Conservation (phyloP, 129 eudicot genomes). For the Heracleum sosnowskyi region DNA sequence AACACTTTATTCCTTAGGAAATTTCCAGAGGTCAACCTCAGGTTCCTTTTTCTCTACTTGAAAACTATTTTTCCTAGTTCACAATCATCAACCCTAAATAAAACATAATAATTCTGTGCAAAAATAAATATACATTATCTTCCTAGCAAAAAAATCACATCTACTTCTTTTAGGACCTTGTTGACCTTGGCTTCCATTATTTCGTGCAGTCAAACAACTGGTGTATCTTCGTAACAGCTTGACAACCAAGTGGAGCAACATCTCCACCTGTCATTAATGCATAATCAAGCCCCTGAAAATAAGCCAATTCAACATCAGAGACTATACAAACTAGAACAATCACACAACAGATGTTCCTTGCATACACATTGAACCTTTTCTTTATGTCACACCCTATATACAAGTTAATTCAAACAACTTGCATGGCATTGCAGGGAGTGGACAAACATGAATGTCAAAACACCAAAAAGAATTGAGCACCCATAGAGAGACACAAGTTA, state of each 20-base stretch:
- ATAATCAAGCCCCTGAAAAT: constrained; percentile 90
- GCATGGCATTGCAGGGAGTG: not conserved
- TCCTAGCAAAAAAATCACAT: too few species aligned
- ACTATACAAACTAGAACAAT: not conserved
- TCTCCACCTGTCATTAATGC: constrained; percentile 99
- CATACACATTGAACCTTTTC: not conserved
- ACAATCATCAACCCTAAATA: too few species aligned
- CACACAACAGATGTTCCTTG: not conserved
- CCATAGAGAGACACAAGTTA: constrained; percentile 7
- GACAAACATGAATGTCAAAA: not conserved
- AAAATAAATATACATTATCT: too few species aligned
- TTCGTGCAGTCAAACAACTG: constrained; percentile 97
- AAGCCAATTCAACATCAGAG: constrained; percentile 13
- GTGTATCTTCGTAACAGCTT: constrained; percentile 96
- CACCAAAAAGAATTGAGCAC: not conserved
- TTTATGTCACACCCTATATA: not conserved
- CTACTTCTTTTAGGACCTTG: too few species aligned
- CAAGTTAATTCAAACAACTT: not conserved
- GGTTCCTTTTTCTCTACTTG: too few species aligned
- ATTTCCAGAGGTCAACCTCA: too few species aligned
- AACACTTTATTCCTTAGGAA: too few species aligned
- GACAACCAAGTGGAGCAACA: constrained; percentile 98
- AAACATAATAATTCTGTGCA: too few species aligned
- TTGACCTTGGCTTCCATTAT: too few species aligned
- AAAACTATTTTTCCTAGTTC: too few species aligned